Percentiles rank a stretch among this genome's conserved stretches.
Evolutionary conservation across 1,284 basidiomycete species (phyloP).

Genomic region (Boletus mariae): DNA sequence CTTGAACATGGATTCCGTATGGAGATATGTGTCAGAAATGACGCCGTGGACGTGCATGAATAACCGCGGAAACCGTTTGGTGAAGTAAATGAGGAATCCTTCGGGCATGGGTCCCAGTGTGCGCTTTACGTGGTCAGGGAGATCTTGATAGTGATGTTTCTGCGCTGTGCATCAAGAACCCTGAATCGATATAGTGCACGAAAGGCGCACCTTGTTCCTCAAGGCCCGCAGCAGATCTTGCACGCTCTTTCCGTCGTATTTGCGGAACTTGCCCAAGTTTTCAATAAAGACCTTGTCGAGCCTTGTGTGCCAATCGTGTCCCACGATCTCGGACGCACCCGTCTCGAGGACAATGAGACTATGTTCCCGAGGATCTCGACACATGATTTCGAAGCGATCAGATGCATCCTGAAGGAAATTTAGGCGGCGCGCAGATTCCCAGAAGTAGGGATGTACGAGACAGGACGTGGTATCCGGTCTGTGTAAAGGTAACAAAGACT

Average conservation of each 20-base stretch:
- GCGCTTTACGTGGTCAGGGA: conserved; percentile 85
- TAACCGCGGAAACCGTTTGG: conserved; percentile 83
- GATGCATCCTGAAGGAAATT: conserved; percentile 96
- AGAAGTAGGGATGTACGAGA: conserved; percentile 94
- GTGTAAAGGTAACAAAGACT: neutral
- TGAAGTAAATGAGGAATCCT: conserved; percentile 92
- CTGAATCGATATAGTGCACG: neutral
- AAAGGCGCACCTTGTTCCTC: conserved; percentile 81
- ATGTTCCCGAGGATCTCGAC: conserved; percentile 81
- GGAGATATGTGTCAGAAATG: conserved; percentile 63
- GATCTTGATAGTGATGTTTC: conserved; percentile 98
- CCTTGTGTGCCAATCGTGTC: conserved; percentile 83
- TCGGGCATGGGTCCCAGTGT: conserved; percentile 88
- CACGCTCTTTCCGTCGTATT: conserved; percentile 89
- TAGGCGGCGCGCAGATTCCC: conserved; percentile 83
- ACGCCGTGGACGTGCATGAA: conserved; percentile 92
- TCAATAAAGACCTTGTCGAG: conserved; percentile 90
- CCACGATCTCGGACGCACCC: conserved; percentile 66
- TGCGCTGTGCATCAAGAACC: conserved; percentile 32
- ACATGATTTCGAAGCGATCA: conserved; percentile 98
- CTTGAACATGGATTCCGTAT: conserved; percentile 81
- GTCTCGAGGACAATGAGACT: conserved; percentile 77
- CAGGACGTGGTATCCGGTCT: conserved; percentile 88
- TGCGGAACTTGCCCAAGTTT: conserved; percentile 93
- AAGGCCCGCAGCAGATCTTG: conserved; percentile 91